Base-by-base conservation (phyloP, 345 rosid genomes). In the Pelargonium nanum region DNA sequence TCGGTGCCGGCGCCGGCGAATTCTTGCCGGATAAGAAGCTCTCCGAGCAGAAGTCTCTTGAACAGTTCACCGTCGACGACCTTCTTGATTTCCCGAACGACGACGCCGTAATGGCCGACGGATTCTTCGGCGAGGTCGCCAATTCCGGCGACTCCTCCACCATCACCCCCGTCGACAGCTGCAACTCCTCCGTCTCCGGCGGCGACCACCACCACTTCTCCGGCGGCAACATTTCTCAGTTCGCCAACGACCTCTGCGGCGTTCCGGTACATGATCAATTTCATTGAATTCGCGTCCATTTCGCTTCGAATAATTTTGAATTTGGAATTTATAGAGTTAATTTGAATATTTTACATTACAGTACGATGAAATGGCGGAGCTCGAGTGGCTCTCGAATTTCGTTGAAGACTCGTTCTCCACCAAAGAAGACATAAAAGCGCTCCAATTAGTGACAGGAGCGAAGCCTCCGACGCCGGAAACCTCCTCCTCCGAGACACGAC, bases 331-430 rank as follows among this genome's bases (percentile, higher is more conserved):
- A 15, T 50, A 10, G 10, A 44, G 20, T 25, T 54, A 65, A 22
- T 12, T 24, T 48, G n/a, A 25, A 56, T 45, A 24, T 32, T 45
- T 9, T 2, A 19, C 58, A 17, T 30, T 68, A 53, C 78, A 86
- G 93, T 78, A 69, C 20, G 94, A 83, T 25, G 94, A 86, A 51
- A 24, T 81, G 85, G 85, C 85, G 9, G 87, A 86, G 74, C 81
- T 86, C 12, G 94, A 86, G 68, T 86, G 94, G 89, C 86, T 86
- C 0, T 86, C 94, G 15, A 81, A 84, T 77, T 86, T 86, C 58
- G 85, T 86, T 58, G 89, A 86, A 22, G 89, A 86, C 59, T 86
- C 94, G 0, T 86, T 83, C 80, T 72, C 87, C 19, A 68, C 77
- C 0, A 70, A 77, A 58, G 85, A 83, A 40, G 72, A 68, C 48